phyloP scores from a whole-genome alignment of 805 yeast species.

The Candida xiaguanensis region DNA sequence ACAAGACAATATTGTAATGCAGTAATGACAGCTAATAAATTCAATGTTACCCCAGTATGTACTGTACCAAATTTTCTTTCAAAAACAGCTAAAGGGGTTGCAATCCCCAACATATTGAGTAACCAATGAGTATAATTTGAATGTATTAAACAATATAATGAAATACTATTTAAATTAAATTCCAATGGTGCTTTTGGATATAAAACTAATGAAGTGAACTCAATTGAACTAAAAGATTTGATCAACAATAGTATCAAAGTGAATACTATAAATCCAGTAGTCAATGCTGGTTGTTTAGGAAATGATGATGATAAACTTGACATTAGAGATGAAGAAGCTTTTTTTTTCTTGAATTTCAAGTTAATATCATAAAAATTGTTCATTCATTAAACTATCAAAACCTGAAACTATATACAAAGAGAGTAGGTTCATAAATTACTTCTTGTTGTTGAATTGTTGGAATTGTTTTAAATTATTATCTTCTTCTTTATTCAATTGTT shows the following conservation, averaged over 20 bases:
- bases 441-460: constrained; percentile 18
- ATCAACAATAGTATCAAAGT: constrained; percentile 42
- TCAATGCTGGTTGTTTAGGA: constrained; percentile 47
- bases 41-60: constrained; percentile 76
- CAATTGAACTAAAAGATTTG: constrained; percentile 19
- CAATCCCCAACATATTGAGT: constrained; percentile 54
- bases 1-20: constrained; percentile 60
- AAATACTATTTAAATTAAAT: constrained; percentile 47
- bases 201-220: constrained; percentile 41
- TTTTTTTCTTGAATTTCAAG: background rate
- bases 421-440: background rate
- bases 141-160: constrained; percentile 74
- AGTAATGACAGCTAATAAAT: constrained; percentile 63
- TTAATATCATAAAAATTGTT: too few relatives aligned
- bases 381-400: constrained; percentile 3
- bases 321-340: background rate
- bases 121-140: constrained; percentile 55
- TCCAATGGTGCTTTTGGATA: constrained; percentile 52
- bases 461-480: constrained; percentile 27
- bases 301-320: background rate
- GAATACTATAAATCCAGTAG: constrained; percentile 59
- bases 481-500: constrained; percentile 14
- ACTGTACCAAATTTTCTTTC: constrained; percentile 80
- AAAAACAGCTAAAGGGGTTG: constrained; percentile 59
- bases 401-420: background rate